Base-by-base conservation (phyloP, 2,329 filamentous ascomycete species). In the Furcasterigmium furcatum region DNA sequence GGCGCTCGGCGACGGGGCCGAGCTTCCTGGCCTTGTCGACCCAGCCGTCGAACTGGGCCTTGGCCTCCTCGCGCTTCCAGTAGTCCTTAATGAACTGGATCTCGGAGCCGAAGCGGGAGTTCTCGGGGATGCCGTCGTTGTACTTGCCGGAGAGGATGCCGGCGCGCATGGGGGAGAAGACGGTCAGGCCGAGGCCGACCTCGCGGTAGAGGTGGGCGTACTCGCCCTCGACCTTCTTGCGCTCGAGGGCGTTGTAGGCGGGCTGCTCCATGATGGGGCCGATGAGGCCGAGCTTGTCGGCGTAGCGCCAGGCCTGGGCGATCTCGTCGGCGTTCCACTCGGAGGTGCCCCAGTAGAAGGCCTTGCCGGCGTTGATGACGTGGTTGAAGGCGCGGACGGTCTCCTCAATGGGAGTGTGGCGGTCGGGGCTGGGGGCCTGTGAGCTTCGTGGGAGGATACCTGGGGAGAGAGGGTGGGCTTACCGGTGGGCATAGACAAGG, bases 311-410 rank as follows among this genome's bases (percentile, higher is more conserved):
- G 1, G 84, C 83, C 47, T 80, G 73, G 6, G 77, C 74, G 57
- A 87, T 85, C 66, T 86, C 82, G 47, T 78, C 75, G 36, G 83
- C 80, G 49, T 72, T 74, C 82, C 83, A 87, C 61, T 86, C 80
- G 0, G 80, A 85, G 0, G 82, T 87, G 35, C 82, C 83, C 82
- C 82, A 86, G 70, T 87, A 86, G 52, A 88, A 79, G 3, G 81
- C 79, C 66, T 86, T 82, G 52, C 84, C 84, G 1, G 72, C 74
- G 61, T 82, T 71, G 60, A 88, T 86, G 44, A 88, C 65, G 62
- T 86, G 73, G 69, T 87, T 87, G 70, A 88, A 87, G 44, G 78
- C 82, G 44, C 83, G 79, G 30, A 88, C 83, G 3, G 77, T 81
- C 67, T 88, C 84, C 61, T 86, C 82, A 67, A 87, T 87, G 3